Evolutionary conservation across 495 filamentous ascomycete genomes (phyloP).

Genomic region (Tuber indicum): DNA sequence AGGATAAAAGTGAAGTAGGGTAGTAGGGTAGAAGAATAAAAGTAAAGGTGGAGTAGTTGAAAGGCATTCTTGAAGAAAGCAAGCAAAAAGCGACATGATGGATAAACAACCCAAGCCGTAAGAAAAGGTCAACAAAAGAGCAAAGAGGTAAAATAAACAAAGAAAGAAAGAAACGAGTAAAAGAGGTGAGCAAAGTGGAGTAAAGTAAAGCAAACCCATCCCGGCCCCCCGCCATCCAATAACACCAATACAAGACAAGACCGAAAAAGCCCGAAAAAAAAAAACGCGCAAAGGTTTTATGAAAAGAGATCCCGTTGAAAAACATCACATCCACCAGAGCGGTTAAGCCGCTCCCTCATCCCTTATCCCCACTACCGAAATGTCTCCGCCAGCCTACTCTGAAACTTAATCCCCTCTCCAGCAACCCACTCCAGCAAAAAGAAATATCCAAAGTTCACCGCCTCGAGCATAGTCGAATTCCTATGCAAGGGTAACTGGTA

Average conservation of each 20-base stretch:
- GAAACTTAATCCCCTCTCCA: constrained; percentile 28
- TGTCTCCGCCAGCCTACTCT: constrained; percentile 25
- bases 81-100: constrained; percentile 14
- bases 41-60: constrained; percentile 7
- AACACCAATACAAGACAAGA: constrained; percentile 11
- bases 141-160: background rate
- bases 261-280: background rate
- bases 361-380: background rate
- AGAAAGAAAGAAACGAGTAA: background rate
- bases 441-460: constrained; percentile 35
- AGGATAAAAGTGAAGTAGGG: constrained; percentile 8
- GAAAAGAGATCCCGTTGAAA: background rate
- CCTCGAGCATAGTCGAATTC: constrained; percentile 40
- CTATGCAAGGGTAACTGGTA: constrained; percentile 37
- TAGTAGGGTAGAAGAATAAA: constrained; percentile 13
- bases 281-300: background rate
- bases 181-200: background rate
- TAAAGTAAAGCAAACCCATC: constrained; percentile 2
- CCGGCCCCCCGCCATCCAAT: background rate
- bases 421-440: constrained; percentile 39
- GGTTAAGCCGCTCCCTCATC: background rate
- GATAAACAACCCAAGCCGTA: background rate
- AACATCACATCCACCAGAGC: background rate
- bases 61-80: constrained; percentile 31
- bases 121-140: background rate